Percentiles rank a stretch among this genome's conserved stretches.
Evolutionary conservation across 345 rosid species (phyloP).

Genomic region (Eucalyptus camaldulensis): DNA sequence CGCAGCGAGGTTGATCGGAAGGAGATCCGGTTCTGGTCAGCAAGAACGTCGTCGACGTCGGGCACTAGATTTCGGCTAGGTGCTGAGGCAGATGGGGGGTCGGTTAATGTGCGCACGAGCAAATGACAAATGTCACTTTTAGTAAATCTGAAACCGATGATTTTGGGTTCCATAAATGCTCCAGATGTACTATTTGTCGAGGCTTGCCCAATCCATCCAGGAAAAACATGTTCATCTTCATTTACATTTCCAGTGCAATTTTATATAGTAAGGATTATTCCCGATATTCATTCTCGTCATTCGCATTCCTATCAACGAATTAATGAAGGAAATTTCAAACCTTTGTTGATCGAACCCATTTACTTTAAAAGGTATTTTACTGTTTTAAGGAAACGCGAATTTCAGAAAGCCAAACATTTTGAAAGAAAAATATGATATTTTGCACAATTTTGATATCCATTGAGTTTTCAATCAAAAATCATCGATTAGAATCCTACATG

Average conservation of each 20-base stretch:
- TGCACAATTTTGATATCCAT: not conserved
- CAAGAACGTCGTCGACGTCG: not conserved
- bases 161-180: not conserved
- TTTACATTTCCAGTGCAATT: not conserved
- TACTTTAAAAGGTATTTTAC: not conserved
- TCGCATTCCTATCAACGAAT: not conserved
- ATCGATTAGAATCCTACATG: no score
- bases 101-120: fast-evolving
- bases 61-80: not conserved
- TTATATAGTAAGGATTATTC: not conserved
- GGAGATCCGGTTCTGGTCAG: not conserved
- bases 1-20: not conserved
- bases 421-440: not conserved
- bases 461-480: not conserved
- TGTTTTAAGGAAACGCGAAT: not conserved
- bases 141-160: not conserved
- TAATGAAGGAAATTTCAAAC: not conserved
- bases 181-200: fast-evolving
- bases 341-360: not conserved
- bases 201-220: not conserved
- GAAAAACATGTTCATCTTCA: not conserved
- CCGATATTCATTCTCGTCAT: fast-evolving
- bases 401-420: not conserved
- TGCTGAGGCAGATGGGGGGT: not conserved
- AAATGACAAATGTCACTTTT: not conserved